These are phyloP conservation scores for Metschnikowia amazonensis DNA, from an alignment of 805 yeast species.

Conservation along the genomic window DNA sequence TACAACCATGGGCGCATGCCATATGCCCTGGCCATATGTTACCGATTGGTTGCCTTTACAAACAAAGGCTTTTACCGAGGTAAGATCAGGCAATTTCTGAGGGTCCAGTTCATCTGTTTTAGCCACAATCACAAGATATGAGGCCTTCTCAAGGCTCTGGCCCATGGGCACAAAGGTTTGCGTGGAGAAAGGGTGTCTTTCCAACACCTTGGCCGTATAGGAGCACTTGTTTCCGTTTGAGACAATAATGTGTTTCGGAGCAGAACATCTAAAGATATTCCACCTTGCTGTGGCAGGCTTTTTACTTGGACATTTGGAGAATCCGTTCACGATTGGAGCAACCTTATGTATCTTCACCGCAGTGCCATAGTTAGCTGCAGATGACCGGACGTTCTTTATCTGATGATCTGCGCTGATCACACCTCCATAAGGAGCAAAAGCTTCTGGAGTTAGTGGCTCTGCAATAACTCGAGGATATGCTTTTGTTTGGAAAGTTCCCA, in stretches of 20 bases:
- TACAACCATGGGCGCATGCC: slow-evolving; percentile 98
- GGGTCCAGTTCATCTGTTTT: slow-evolving; percentile 35
- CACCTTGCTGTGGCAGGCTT: slow-evolving; percentile 58
- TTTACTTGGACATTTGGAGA: slow-evolving; percentile 44
- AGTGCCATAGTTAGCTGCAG: slow-evolving; percentile 88
- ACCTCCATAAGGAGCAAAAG: slow-evolving; percentile 68
- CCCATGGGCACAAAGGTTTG: slow-evolving; percentile 96
- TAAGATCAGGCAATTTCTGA: slow-evolving; percentile 56
- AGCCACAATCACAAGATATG: slow-evolving; percentile 83
- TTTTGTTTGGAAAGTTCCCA: slow-evolving; percentile 33
- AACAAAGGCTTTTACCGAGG: slow-evolving; percentile 59
- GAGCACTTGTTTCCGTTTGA: slow-evolving; percentile 10
- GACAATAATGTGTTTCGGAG: slow-evolving; percentile 59
- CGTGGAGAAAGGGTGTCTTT: slow-evolving; percentile 83
- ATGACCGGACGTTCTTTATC: slow-evolving; percentile 39
- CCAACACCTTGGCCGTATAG: slow-evolving; percentile 67
- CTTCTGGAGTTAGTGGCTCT: slow-evolving; percentile 57
- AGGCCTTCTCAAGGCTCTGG: slow-evolving; percentile 39
- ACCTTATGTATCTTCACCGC: slow-evolving; percentile 75
- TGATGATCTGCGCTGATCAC: slow-evolving; percentile 78
- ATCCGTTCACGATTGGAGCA: slow-evolving; percentile 60
- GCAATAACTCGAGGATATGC: slow-evolving; percentile 39
- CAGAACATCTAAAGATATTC: slow-evolving; percentile 80
- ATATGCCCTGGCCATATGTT: slow-evolving; percentile 77
- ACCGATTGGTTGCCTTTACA: slow-evolving; percentile 85